Evolutionary conservation across 2,329 filamentous ascomycete genomes (phyloP).

Genomic region (Talaromyces marneffei): DNA sequence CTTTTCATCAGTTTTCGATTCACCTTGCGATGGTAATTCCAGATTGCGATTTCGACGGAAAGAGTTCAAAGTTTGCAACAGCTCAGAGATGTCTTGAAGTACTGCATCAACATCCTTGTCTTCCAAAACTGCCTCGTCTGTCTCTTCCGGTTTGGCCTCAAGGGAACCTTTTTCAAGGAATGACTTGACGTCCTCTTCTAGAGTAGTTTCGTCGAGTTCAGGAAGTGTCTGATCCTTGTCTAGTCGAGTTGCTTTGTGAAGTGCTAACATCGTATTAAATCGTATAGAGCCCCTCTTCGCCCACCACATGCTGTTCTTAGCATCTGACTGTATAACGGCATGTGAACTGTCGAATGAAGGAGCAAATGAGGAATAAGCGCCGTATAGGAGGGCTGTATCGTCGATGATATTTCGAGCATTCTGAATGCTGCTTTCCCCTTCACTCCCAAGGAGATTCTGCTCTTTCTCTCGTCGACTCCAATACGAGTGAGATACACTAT

Average conservation of each 20-base stretch:
- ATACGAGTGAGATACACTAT: conserved; percentile 33
- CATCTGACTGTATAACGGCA: conserved; percentile 37
- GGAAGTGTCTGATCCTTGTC: conserved; percentile 24
- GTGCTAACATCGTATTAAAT: conserved; percentile 32
- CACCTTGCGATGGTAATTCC: conserved; percentile 18
- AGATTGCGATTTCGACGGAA: conserved; percentile 57
- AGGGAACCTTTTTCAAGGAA: conserved; percentile 23
- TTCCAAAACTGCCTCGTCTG: conserved; percentile 13
- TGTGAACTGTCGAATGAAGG: conserved; percentile 43
- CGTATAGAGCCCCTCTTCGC: conserved; percentile 35
- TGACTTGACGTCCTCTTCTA: conserved; percentile 40
- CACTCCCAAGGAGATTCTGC: conserved; percentile 17
- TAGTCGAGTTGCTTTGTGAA: conserved; percentile 18
- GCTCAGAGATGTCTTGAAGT: conserved; percentile 53
- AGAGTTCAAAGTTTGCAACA: conserved; percentile 57
- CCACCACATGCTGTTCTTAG: conserved; percentile 44
- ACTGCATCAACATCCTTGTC: conserved; percentile 45
- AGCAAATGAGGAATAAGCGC: conserved; percentile 46
- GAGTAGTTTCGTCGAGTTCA: conserved; percentile 34
- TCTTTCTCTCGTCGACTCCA: conserved; percentile 35
- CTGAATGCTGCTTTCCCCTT: conserved; percentile 18
- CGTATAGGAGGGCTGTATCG: conserved; percentile 34
- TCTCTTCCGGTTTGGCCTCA: conserved; percentile 15
- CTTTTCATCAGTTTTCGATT: conserved; percentile 3
- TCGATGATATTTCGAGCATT: conserved; percentile 25